Percentiles rank a stretch among this genome's conserved stretches.
phyloP scores from a whole-genome alignment of 2,329 filamentous ascomycete genomes.

The Penicillium sp. region DNA sequence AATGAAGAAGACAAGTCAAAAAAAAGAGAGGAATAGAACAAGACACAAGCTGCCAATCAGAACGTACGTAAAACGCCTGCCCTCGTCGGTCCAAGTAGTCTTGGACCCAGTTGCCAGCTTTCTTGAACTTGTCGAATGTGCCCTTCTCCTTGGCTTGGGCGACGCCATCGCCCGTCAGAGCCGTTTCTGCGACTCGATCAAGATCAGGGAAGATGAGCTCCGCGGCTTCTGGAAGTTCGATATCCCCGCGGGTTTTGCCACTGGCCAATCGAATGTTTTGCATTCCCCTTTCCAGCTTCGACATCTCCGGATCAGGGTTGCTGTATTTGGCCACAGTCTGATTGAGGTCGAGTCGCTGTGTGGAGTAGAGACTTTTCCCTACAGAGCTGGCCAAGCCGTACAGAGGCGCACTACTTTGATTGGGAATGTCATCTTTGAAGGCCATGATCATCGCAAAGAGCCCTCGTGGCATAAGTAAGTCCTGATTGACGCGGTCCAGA shows the following conservation, averaged over 20 bases:
- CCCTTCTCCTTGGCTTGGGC: not conserved
- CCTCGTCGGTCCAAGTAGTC: conserved; percentile 10
- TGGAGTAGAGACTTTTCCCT: conserved; percentile 5
- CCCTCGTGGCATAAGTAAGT: conserved; percentile 29
- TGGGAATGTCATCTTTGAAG: conserved; percentile 16
- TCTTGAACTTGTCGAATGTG: conserved; percentile 1
- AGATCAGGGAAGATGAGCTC: conserved; percentile 10
- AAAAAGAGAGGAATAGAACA: too few relatives aligned
- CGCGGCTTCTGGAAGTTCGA: conserved; percentile 9
- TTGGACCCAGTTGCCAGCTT: conserved; percentile 7
- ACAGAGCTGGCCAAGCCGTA: not conserved
- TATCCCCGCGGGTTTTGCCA: conserved; percentile 2
- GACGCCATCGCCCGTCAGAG: not conserved
- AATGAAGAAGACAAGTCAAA: too few relatives aligned
- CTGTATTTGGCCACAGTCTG: conserved; percentile 2
- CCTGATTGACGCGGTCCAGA: conserved; percentile 25
- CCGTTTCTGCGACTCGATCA: conserved; percentile 4
- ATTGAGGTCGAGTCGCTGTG: conserved; percentile 8
- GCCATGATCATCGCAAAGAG: conserved; percentile 26
- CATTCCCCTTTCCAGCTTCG: not conserved
- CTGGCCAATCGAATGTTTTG: conserved; percentile 5
- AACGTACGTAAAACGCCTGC: conserved; percentile 7
- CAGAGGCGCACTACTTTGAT: conserved; percentile 1
- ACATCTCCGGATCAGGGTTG: conserved; percentile 2
- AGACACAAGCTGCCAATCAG: not conserved